Conservation (phyloP, 371 early-diverging fungal species). For the Globomyces sp. region DNA sequence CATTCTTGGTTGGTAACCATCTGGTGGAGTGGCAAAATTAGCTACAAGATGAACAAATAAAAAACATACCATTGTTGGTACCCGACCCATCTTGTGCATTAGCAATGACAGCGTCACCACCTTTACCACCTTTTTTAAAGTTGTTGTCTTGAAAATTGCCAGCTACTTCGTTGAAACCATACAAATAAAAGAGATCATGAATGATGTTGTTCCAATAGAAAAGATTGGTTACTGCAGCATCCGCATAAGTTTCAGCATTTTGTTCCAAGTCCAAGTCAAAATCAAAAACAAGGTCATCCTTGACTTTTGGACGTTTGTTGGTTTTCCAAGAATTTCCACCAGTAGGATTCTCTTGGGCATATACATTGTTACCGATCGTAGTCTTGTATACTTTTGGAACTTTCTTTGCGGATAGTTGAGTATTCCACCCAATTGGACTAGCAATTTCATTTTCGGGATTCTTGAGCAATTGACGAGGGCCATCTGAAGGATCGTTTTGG, state of each 20-base stretch:
- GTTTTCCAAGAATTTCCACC: conserved; percentile 56
- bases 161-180: conserved; percentile 90
- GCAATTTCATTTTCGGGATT: conserved; percentile 74
- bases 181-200: conserved; percentile 60
- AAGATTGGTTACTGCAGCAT: conserved; percentile 87
- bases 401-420: conserved; percentile 40
- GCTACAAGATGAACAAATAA: conserved; percentile 32
- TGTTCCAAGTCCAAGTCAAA: conserved; percentile 69
- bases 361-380: conserved; percentile 39
- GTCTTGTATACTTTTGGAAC: background rate
- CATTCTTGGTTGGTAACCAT: conserved; percentile 89
- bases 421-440: conserved; percentile 78
- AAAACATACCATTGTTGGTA: conserved; percentile 38
- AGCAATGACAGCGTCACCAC: conserved; percentile 87
- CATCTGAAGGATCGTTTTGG: conserved; percentile 78
- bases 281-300: conserved; percentile 67
- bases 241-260: conserved; percentile 71
- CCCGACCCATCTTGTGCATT: conserved; percentile 95
- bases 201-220: conserved; percentile 91
- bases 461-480: conserved; percentile 60
- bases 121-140: conserved; percentile 73
- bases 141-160: conserved; percentile 97
- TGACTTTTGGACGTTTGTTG: conserved; percentile 75
- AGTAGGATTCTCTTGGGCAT: conserved; percentile 36
- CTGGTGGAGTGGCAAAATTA: conserved; percentile 96